Evolutionary conservation across 805 yeast species (phyloP).

Genomic region (Saccharomyces jurei): DNA sequence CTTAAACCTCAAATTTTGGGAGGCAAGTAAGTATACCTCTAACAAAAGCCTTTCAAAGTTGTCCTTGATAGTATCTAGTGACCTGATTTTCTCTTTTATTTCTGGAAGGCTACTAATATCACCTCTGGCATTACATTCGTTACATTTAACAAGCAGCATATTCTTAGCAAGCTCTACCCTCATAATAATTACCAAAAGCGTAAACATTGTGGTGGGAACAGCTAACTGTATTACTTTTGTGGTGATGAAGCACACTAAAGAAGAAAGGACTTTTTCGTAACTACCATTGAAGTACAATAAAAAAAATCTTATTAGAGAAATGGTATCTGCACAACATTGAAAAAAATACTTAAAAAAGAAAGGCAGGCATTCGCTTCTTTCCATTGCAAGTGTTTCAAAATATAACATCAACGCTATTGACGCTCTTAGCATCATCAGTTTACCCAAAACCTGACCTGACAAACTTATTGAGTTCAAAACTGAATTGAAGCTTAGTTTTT

Average conservation of each 20-base stretch:
- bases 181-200: conserved; percentile 11
- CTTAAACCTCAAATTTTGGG: conserved; percentile 12
- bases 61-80: conserved; percentile 8
- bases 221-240: conserved; percentile 14
- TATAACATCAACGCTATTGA: conserved; percentile 16
- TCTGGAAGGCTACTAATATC: neutral
- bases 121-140: neutral
- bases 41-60: conserved; percentile 12
- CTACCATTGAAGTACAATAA: conserved; percentile 10
- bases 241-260: conserved; percentile 9
- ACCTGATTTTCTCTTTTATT: conserved; percentile 8
- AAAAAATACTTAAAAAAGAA: conserved; percentile 10
- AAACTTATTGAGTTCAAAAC: conserved; percentile 5
- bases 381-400: conserved; percentile 9
- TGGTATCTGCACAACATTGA: conserved; percentile 7
- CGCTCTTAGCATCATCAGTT: conserved; percentile 11
- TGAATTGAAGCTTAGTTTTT: neutral
- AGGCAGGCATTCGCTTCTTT: conserved; percentile 5
- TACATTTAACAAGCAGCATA: conserved; percentile 4
- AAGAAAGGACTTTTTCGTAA: conserved; percentile 4
- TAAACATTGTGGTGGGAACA: conserved; percentile 13
- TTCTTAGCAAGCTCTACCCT: conserved; percentile 12
- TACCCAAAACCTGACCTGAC: conserved; percentile 13
- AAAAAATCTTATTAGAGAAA: conserved; percentile 7
- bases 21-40: conserved; percentile 9